Evolutionary conservation across 2,329 filamentous ascomycete species (phyloP).

Genomic region (Fusarium siculi): DNA sequence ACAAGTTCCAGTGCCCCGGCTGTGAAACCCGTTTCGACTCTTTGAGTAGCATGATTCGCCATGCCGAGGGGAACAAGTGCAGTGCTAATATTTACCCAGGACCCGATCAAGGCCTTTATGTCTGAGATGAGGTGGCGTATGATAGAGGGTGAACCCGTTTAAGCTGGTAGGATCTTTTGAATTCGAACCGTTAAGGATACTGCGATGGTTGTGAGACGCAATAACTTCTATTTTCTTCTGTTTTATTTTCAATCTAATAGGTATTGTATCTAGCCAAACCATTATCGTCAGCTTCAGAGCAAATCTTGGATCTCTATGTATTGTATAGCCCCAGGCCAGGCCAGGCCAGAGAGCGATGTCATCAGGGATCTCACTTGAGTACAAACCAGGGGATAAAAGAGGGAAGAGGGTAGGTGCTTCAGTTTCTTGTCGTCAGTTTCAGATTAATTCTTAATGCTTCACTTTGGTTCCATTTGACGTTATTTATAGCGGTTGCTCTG

Average conservation of each 20-base stretch:
- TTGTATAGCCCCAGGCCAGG: not conserved
- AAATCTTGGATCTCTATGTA: not conserved
- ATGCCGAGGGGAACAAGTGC: not conserved
- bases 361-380: not conserved
- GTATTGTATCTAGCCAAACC: too few relatives aligned
- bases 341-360: not conserved
- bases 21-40: not conserved
- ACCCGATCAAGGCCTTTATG: not conserved
- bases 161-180: too few relatives aligned
- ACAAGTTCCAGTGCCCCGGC: not conserved
- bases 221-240: too few relatives aligned
- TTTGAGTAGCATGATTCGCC: not conserved
- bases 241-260: too few relatives aligned
- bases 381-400: not conserved
- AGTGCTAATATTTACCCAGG: fast-evolving
- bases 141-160: not conserved
- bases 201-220: too few relatives aligned
- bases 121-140: not conserved
- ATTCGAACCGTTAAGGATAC: too few relatives aligned
- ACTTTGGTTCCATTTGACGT: not conserved
- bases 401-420: fast-evolving
- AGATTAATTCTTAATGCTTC: not conserved
- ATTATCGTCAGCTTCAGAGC: not conserved
- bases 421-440: not conserved
- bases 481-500: not conserved